Percentiles rank a stretch among this genome's conserved stretches.
Conservation (phyloP, 2,329 filamentous ascomycete species). For the Penicillium sp. region DNA sequence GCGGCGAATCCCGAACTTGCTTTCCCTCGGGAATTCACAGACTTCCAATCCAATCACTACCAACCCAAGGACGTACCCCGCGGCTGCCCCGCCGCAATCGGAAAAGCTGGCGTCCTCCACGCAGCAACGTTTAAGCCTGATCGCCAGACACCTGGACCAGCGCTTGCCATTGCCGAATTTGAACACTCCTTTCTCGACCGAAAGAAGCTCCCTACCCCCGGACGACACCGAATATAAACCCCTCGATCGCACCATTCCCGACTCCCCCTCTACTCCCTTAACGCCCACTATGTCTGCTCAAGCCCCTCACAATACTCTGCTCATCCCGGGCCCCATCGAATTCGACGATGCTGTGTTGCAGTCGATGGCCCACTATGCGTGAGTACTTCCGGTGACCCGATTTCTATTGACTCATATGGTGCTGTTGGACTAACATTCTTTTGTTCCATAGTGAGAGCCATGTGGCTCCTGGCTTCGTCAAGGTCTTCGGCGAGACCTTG, state of each 20-base stretch:
- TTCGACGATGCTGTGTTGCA: constrained; percentile 96
- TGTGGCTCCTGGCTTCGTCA: constrained; percentile 84
- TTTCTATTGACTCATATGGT: neutral
- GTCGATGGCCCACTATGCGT: constrained; percentile 87
- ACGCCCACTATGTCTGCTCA: constrained; percentile 57
- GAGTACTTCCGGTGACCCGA: constrained; percentile 10
- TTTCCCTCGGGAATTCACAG: constrained; percentile 26
- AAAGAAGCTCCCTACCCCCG: constrained; percentile 51
- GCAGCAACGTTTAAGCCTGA: constrained; percentile 56
- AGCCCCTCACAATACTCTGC: constrained; percentile 67
- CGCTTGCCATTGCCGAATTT: constrained; percentile 56
- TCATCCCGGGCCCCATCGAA: constrained; percentile 97
- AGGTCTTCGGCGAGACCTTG: constrained; percentile 85
- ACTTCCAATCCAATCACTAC: constrained; percentile 13
- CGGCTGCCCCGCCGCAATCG: constrained; percentile 36
- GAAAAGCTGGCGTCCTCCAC: constrained; percentile 50
- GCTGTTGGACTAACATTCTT: constrained; percentile 5
- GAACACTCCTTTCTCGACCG: constrained; percentile 64
- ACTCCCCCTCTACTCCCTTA: constrained; percentile 23
- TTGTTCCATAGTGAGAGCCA: constrained; percentile 74
- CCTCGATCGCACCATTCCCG: constrained; percentile 32
- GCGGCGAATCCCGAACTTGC: constrained; percentile 30
- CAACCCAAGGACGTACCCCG: constrained; percentile 22
- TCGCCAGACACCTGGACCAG: constrained; percentile 61
- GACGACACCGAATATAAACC: constrained; percentile 57